Base-by-base conservation (phyloP, 352 stramenopile species). In the Globisporangium carolinianum region DNA sequence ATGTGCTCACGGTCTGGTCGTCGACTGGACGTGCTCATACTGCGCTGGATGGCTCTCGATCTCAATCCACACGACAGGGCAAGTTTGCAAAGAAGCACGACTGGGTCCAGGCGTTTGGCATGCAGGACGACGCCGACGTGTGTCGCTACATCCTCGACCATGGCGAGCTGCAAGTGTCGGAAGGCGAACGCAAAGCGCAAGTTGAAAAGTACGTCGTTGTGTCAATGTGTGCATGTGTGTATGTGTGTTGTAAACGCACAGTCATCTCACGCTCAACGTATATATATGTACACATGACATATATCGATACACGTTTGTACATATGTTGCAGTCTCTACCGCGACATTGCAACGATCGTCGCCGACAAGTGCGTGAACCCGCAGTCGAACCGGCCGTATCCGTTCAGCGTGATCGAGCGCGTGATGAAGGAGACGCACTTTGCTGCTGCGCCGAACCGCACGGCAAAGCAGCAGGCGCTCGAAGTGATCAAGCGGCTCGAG, bases 291-390 rank as follows among this genome's bases (percentile, higher is more conserved):
- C 18, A 17, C 15, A 36, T 47, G 41, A 14, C 15, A 45, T 17
- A 9, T 17, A 36, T 42, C 49, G 12, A 8, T 56, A 51, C 6
- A 35, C 24, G 24, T 32, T 32, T 32, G 24, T 32, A 32, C 24
- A 32, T 3, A 32, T 32, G 24, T 32, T 32, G 24, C 53, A 98
- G 89, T 51, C 96, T 93, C 48, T 94, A 95, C 51, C 78, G 87
- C 15, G 96, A 99, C 72, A 96, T 99, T 49, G 92, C 96, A 0
- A 98, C 87, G 45, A 98, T 99, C 67, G 87, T 99, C 3, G 86
- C 88, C 0, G 89, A 98, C 67, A 99, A 99, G 66, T 99, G 95
- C 64, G 91, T 99, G 32, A 98, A 99, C 71, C 93, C 96, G 1
- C 75, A 75, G 8, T 98, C 89, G 47, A 96, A 98, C 48, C 77